Percentiles rank a stretch among this genome's conserved stretches.
Conservation (phyloP, 768 basidiomycete species). For the Kwoniella bestiolae region DNA sequence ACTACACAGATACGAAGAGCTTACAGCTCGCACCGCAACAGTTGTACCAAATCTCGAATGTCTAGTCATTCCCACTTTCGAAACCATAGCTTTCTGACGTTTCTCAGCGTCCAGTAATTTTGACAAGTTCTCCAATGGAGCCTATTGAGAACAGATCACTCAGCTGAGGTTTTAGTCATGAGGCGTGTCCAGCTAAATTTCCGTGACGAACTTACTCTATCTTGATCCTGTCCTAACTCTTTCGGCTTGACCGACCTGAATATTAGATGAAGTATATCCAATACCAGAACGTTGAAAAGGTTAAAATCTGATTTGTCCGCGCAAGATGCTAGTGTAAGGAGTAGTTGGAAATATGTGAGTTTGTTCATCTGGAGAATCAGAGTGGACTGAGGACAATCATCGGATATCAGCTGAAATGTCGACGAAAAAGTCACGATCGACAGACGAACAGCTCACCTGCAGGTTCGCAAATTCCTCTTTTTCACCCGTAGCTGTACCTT, state of each 20-base stretch:
- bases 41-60: conserved; percentile 98
- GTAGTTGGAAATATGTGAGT: conserved; percentile 72
- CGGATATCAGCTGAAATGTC: not conserved
- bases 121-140: conserved; percentile 66
- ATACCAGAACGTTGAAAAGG: conserved; percentile 81
- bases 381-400: conserved; percentile 60
- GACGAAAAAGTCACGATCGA: not conserved
- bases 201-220: conserved; percentile 37
- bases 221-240: conserved; percentile 58
- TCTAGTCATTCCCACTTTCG: conserved; percentile 69
- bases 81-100: conserved; percentile 65
- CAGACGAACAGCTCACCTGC: conserved; percentile 60
- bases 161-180: not conserved
- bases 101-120: conserved; percentile 79
- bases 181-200: not conserved
- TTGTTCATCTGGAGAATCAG: conserved; percentile 73
- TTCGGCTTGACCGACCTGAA: conserved; percentile 77
- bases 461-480: conserved; percentile 76
- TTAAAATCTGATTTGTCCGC: conserved; percentile 78
- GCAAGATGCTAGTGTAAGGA: conserved; percentile 85
- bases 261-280: conserved; percentile 91
- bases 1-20: conserved; percentile 8
- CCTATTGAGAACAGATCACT: conserved; percentile 60
- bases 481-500: conserved; percentile 73
- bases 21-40: conserved; percentile 71